A percentile compares a stretch with the other conserved stretches of the same genome.
Conservation (phyloP, 2,329 filamentous ascomycete species). For the Colletotrichum neosansevieriae region DNA sequence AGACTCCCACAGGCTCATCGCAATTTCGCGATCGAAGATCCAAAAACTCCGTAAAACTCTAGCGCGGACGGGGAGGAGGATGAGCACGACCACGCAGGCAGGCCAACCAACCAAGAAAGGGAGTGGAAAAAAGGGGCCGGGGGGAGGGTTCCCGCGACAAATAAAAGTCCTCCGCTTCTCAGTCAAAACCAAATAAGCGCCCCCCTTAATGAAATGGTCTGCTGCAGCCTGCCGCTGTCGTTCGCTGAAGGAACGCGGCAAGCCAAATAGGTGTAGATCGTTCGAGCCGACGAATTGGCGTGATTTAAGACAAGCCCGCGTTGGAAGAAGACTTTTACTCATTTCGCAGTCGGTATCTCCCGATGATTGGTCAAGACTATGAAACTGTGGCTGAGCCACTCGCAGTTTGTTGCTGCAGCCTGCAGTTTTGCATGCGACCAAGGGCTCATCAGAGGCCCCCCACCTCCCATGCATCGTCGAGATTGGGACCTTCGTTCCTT, state of each 20-base stretch:
- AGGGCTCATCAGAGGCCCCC: not conserved
- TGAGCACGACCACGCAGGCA: not conserved
- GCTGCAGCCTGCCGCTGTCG: too few species aligned
- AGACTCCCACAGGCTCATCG: constrained; percentile 30
- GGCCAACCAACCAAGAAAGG: not conserved
- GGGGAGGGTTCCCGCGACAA: constrained; percentile 16
- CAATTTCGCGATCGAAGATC: constrained; percentile 38
- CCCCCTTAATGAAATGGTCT: not conserved
- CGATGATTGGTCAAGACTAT: not conserved
- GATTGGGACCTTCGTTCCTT: constrained; percentile 30
- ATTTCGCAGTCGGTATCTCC: not conserved
- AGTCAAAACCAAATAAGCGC: not conserved
- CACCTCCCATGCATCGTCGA: constrained; percentile 13
- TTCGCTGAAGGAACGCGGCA: too few species aligned
- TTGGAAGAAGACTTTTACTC: not conserved
- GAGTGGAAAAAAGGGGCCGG: too few species aligned
- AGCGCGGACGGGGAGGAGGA: not conserved
- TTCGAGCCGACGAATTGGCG: not conserved
- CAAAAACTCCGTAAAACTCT: constrained; percentile 23
- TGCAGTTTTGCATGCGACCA: constrained; percentile 1
- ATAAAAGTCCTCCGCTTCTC: not conserved
- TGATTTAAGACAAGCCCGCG: not conserved
- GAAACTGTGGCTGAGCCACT: constrained; percentile 21
- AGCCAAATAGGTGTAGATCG: not conserved
- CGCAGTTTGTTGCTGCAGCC: not conserved